Evolutionary conservation across 192 early-diverging fungal genomes (phyloP), one percentile per base, ranked within the genome.

Genomic region (Podila epigama): DNA sequence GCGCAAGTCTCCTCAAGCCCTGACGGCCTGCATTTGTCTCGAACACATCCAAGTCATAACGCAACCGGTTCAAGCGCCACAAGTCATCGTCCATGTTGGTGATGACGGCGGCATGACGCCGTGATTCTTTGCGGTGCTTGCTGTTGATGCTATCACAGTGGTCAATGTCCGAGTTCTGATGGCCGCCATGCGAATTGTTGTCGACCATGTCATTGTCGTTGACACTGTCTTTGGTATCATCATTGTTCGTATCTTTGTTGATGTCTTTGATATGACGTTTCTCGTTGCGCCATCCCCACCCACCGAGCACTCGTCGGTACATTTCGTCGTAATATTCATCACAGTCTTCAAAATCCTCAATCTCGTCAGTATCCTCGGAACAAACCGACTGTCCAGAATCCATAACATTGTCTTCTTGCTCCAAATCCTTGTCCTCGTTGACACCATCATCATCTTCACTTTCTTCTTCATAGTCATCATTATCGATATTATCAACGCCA

Each of bases 21-120:
- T 18, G 25, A 48, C 4, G 0, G n/a, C 15, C 4, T 48, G 44
- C 20, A 3, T 10, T 6, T 22, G 44, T 48, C 1, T 10, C n/a
- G n/a, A 22, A 22, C 20, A 20, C 44, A 18, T 48, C 44, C 7
- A 48, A 48, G 4, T 9, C 0, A 5, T 9, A 20, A 9, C 44
- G 44, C n/a, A 48, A 10, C n/a, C 44, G n/a, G 18, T 59, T 22
- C n/a, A 67, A 44, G 7, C 66, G 66, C 66, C 66, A 67, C 42
- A 67, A 48, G 56, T 67, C 66, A 6, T 51, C 31, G 16, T 67
- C 65, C 25, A 67, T 58, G 33, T 48, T 48, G 44, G 25, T 22
- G n/a, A 5, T 22, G 5, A 15, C n/a, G n/a, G n/a, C 44, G 5
- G 44, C 7, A 20, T 7, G 42, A 9, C 10, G 44, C 25, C 16